Evolutionary conservation across 2,329 filamentous ascomycete genomes (phyloP).

Genomic region (Exophiala dermatitidis): DNA sequence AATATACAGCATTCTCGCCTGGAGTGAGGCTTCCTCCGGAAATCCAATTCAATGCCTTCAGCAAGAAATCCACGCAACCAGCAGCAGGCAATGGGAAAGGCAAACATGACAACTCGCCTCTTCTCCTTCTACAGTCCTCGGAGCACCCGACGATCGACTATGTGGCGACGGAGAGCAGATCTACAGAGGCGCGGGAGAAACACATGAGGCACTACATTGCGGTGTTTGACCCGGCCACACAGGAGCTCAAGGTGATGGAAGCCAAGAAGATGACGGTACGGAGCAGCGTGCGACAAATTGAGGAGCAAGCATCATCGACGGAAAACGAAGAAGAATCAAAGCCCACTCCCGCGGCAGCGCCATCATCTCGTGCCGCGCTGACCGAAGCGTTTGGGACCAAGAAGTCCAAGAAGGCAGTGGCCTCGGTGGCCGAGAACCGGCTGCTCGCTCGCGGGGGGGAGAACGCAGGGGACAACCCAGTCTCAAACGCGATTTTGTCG

Average conservation of each 20-base stretch:
- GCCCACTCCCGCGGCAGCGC: conserved; percentile 27
- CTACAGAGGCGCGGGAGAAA: conserved; percentile 45
- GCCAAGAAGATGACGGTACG: conserved; percentile 51
- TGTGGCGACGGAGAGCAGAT: conserved; percentile 41
- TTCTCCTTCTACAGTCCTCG: conserved; percentile 53
- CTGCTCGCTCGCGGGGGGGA: conserved; percentile 38
- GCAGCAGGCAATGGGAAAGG: background rate
- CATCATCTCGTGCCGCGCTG: conserved; percentile 32
- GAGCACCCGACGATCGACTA: conserved; percentile 56
- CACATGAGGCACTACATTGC: conserved; percentile 55
- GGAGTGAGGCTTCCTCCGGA: conserved; percentile 26
- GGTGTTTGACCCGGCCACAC: conserved; percentile 50
- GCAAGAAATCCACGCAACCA: conserved; percentile 7
- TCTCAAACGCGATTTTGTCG: conserved; percentile 39
- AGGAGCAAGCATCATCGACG: conserved; percentile 18
- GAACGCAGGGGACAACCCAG: conserved; percentile 31
- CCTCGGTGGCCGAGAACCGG: conserved; percentile 43
- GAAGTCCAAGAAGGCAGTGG: conserved; percentile 44
- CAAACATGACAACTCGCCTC: conserved; percentile 33
- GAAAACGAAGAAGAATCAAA: conserved; percentile 21
- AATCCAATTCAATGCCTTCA: conserved; percentile 20
- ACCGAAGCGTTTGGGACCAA: conserved; percentile 46
- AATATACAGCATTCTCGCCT: conserved; percentile 26
- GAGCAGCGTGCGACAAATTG: conserved; percentile 36
- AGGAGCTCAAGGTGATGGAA: conserved; percentile 48